Evolutionary conservation across 1,284 basidiomycete genomes (phyloP).

Genomic region (Pulveroboletus sp.): DNA sequence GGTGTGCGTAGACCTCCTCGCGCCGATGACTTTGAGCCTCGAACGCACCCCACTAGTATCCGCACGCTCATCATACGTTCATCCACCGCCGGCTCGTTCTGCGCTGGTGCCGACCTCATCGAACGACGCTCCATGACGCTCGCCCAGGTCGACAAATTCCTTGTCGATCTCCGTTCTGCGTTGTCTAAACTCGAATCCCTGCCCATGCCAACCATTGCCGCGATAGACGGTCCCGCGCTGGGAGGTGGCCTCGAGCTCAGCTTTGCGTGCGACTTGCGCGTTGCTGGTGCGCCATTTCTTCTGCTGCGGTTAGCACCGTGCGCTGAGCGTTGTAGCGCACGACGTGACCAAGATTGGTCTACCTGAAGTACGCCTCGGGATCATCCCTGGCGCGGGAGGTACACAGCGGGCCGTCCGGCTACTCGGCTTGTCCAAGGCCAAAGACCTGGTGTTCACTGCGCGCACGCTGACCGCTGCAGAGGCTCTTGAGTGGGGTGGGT

Average conservation of each 20-base stretch:
- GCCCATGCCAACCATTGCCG: constrained; percentile 87
- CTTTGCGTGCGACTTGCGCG: constrained; percentile 85
- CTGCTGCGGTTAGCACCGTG: not conserved
- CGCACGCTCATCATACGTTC: constrained; percentile 82
- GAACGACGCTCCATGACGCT: constrained; percentile 84
- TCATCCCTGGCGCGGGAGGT: constrained; percentile 95
- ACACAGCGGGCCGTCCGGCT: constrained; percentile 86
- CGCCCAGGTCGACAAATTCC: constrained; percentile 76
- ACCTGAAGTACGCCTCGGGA: constrained; percentile 82
- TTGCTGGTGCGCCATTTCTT: constrained; percentile 59
- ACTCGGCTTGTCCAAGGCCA: constrained; percentile 81
- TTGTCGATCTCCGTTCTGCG: constrained; percentile 73
- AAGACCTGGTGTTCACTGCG: constrained; percentile 80
- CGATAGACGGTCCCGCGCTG: constrained; percentile 90
- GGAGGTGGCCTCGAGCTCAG: constrained; percentile 90
- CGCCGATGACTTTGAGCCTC: not conserved
- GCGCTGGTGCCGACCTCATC: constrained; percentile 88
- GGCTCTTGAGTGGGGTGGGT: constrained; percentile 74
- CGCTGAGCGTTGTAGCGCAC: constrained; percentile 40
- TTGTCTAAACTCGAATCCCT: constrained; percentile 77
- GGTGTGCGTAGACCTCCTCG: constrained; percentile 41
- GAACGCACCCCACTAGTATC: constrained; percentile 45
- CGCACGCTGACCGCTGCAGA: constrained; percentile 58
- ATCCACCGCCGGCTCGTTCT: constrained; percentile 76
- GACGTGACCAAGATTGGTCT: constrained; percentile 69